Conservation (phyloP, 805 yeast genomes). For the Kuraishia borneana region DNA sequence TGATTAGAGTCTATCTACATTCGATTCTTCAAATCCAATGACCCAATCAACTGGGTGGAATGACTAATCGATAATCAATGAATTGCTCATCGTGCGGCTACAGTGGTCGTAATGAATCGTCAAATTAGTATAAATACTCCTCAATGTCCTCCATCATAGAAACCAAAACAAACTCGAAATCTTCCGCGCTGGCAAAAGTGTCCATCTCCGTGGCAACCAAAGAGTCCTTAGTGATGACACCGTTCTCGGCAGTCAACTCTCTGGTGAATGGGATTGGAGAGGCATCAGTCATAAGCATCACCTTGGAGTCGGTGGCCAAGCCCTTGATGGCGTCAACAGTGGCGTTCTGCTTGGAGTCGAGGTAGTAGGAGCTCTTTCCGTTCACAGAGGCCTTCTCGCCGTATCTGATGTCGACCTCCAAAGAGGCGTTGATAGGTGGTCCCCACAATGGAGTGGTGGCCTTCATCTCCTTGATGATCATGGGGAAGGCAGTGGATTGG, state of each 20-base stretch:
- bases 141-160: background rate
- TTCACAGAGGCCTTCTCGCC: conserved; percentile 4
- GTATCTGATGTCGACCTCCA: conserved; percentile 4
- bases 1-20: too few relatives aligned
- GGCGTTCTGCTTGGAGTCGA: conserved; percentile 5
- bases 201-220: background rate
- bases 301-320: conserved; percentile 4
- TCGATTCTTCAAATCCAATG: too few relatives aligned
- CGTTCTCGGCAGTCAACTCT: conserved; percentile 7
- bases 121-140: background rate
- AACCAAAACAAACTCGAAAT: background rate
- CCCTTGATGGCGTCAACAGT: conserved; percentile 6
- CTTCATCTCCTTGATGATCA: conserved; percentile 5
- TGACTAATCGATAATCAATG: too few relatives aligned
- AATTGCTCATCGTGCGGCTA: too few relatives aligned
- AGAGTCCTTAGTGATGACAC: conserved; percentile 7
- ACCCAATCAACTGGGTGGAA: too few relatives aligned
- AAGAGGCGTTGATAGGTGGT: conserved; percentile 4
- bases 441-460: conserved; percentile 7
- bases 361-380: background rate
- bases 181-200: background rate
- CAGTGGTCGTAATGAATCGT: too few relatives aligned
- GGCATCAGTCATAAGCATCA: conserved; percentile 2
- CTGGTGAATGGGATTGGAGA: conserved; percentile 7
- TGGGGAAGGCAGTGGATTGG: conserved; percentile 6